These are phyloP conservation scores for Leccinum pellstonianum DNA, from an alignment of 768 basidiomycete genomes.

Conservation along the genomic window DNA sequence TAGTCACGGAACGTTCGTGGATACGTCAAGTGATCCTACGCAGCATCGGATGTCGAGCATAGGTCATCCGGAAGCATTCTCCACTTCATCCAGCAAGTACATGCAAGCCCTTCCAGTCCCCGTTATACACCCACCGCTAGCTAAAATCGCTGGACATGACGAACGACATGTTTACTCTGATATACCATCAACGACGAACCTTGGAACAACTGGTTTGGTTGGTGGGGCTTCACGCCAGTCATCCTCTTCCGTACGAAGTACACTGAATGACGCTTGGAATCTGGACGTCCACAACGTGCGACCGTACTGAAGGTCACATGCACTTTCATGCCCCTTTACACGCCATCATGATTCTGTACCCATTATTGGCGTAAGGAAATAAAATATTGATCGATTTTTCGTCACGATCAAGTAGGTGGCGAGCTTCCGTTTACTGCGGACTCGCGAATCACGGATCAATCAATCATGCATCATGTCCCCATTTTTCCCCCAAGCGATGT, in stretches of 20 bases:
- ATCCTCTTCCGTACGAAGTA: constrained; percentile 4
- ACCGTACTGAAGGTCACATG: constrained; percentile 2
- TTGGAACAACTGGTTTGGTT: neutral
- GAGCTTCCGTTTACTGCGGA: neutral
- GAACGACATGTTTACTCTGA: constrained; percentile 33
- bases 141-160: neutral
- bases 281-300: constrained; percentile 42
- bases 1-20: constrained; percentile 33
- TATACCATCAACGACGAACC: constrained; percentile 19
- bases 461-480: neutral
- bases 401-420: neutral
- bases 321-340: constrained; percentile 3
- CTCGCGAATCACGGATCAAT: too few relatives aligned
- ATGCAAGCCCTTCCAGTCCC: neutral
- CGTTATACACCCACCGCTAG: neutral
- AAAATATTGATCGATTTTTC: neutral
- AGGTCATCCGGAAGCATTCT: neutral
- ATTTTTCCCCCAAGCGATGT: neutral
- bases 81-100: neutral
- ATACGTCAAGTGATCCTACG: neutral
- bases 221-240: neutral
- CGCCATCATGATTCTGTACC: neutral
- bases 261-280: constrained; percentile 34
- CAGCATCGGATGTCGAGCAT: neutral
- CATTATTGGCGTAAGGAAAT: neutral